Evolutionary conservation across 441 rosid genomes (phyloP).

Genomic region (Aquilaria agallochum): DNA sequence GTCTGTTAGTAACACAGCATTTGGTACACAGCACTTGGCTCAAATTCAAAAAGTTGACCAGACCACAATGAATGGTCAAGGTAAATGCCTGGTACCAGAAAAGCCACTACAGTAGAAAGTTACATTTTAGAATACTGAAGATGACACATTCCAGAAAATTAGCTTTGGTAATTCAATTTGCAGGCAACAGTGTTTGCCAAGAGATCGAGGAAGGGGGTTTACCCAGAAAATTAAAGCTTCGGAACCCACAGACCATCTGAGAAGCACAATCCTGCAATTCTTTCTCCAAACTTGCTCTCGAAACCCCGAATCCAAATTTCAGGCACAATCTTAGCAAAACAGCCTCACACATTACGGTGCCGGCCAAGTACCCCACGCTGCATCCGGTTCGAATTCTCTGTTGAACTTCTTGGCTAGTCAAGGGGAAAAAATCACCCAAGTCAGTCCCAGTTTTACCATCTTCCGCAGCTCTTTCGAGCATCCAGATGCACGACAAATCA

Average conservation of each 20-base stretch:
- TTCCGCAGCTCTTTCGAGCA: constrained; percentile 35
- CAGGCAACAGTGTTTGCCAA: neutral
- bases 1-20: too few relatives aligned
- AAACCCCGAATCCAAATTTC: constrained; percentile 34
- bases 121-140: too few relatives aligned
- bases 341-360: constrained; percentile 59
- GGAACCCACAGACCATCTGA: constrained; percentile 43
- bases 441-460: constrained; percentile 24
- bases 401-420: constrained; percentile 37
- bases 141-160: neutral
- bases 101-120: too few relatives aligned
- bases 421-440: constrained; percentile 47
- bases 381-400: constrained; percentile 32
- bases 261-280: constrained; percentile 33
- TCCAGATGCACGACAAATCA: constrained; percentile 52
- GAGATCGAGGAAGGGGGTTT: constrained; percentile 9
- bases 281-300: constrained; percentile 31
- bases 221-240: constrained; percentile 46
- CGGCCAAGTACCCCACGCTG: constrained; percentile 43
- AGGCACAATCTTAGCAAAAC: constrained; percentile 52
- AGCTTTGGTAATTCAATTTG: neutral
- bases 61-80: too few relatives aligned
- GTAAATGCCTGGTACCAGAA: too few relatives aligned
- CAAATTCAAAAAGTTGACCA: too few relatives aligned
- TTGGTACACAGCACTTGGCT: too few relatives aligned